Base-by-base conservation (phyloP, 306 rosid genomes). In the Comarum palustre region DNA sequence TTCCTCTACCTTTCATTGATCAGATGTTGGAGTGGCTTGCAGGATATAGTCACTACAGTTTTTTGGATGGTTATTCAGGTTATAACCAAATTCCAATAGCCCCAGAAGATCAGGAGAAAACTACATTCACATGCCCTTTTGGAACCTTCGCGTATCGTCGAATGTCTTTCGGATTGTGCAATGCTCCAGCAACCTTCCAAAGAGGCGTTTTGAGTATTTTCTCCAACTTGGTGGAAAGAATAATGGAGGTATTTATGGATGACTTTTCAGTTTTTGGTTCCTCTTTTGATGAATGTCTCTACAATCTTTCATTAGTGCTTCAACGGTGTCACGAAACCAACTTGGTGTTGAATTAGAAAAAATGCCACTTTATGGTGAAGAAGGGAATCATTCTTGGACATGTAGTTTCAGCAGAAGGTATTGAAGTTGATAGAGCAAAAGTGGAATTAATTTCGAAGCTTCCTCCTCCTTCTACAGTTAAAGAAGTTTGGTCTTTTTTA, bases 91-190 rank as follows among this genome's bases (percentile, higher is more conserved):
- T n/a, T 19, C 22, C 10, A 0, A 71, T 72, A 5, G 45, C 58
- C 0, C 76, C 27, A 7, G 43, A 72, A 2, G 58, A 72, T 9
- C 29, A 72, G 1, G 31, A 72, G n/a, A 58, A 72, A 39, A 72
- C 68, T 1, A 67, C 36, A 15, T 73, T 73, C 6, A 59, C 55
- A 0, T 73, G 41, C 12, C 31, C 68, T 25, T 73, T 6, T 24
- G 55, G 39, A 0, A 38, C 22, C 1, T 62, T 48, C 3, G 27
- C 52, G 0, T 58, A 36, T 27, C 14, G 65, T 27, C 7, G 8
- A 22, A 72, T 72, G 54, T 10, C 67, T 1, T 72, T 70, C n/a
- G 64, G 74, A 2, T 16, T 70, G 8, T 70, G 74, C n/a, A 46
- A 46, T 1, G 19, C 51, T 25, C 38, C 54, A 42, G 72, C 55